Conservation (phyloP, 345 rosid genomes). For the Boechera divaricarpa region DNA sequence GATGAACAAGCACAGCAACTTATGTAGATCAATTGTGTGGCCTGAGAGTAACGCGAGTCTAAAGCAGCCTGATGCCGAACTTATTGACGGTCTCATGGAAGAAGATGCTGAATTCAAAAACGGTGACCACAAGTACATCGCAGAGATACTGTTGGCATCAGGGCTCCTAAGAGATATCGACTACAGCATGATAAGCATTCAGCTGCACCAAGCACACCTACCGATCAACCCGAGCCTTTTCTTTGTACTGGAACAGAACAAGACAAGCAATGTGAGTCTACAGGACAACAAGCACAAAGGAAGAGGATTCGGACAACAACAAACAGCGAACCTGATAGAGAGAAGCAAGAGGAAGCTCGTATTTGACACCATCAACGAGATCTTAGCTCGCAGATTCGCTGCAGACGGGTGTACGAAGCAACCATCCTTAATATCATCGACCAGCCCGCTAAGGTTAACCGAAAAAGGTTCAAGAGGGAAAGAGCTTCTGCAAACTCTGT, state of each 20-base stretch:
- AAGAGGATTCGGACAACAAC: conserved; percentile 42
- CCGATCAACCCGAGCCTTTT: conserved; percentile 64
- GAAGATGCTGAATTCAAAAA: conserved; percentile 45
- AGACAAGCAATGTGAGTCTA: conserved; percentile 44
- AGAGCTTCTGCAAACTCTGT: conserved; percentile 63
- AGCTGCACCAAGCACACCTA: conserved; percentile 57
- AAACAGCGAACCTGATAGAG: conserved; percentile 42
- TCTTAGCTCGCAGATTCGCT: conserved; percentile 53
- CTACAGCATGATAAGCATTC: conserved; percentile 48
- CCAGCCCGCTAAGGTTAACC: conserved; percentile 36
- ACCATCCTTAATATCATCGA: conserved; percentile 41
- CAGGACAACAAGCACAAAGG: conserved; percentile 43
- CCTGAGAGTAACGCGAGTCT: conserved; percentile 44
- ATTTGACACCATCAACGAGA: conserved; percentile 77
- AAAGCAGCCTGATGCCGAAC: conserved; percentile 37
- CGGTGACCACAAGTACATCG: conserved; percentile 66
- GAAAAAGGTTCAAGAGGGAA: conserved; percentile 47
- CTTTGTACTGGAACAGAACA: conserved; percentile 63
- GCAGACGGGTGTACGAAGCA: conserved; percentile 49
- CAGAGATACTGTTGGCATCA: conserved; percentile 64
- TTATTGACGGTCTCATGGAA: conserved; percentile 39
- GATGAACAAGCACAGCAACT: conserved; percentile 41
- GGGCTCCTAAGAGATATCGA: conserved; percentile 65
- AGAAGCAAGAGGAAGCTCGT: conserved; percentile 66
- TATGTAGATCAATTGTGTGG: conserved; percentile 49